Evolutionary conservation across 2,329 filamentous ascomycete species (phyloP).

Genomic region (Berkeleyomyces rouxiae): DNA sequence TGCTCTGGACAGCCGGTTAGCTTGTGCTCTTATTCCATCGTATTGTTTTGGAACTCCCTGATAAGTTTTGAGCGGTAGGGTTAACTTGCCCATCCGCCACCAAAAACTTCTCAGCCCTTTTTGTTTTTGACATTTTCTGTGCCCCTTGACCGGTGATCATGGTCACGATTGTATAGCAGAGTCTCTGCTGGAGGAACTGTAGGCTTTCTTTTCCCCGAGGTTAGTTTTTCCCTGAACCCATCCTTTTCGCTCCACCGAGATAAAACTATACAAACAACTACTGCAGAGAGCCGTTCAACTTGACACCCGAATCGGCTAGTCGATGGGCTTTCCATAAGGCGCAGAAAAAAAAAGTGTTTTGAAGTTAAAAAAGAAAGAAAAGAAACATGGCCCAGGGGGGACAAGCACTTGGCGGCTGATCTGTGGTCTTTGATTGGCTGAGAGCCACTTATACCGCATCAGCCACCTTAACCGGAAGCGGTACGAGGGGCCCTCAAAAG

Average conservation of each 20-base stretch:
- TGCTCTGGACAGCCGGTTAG: background rate
- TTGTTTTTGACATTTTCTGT: background rate
- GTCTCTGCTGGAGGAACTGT: too few relatives aligned
- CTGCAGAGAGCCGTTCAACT: background rate
- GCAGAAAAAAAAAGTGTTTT: background rate
- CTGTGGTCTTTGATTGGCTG: conserved; percentile 4
- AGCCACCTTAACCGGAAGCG: background rate
- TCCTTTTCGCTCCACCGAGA: background rate
- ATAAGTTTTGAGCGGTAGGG: too few relatives aligned
- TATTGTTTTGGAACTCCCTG: background rate
- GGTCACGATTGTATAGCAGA: too few relatives aligned
- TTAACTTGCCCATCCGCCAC: too few relatives aligned
- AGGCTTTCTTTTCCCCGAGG: too few relatives aligned
- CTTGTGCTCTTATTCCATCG: background rate
- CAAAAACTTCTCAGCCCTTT: background rate
- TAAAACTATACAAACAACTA: too few relatives aligned
- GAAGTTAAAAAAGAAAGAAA: conserved; percentile 3
- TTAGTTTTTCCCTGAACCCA: background rate
- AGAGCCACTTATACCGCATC: conserved; percentile 3
- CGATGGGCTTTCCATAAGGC: background rate
- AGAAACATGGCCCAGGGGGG: conserved; percentile 5
- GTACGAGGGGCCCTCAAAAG: background rate
- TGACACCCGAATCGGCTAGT: background rate
- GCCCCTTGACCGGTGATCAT: background rate
- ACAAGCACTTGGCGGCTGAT: background rate